A percentile compares a stretch with the other conserved stretches of the same genome.
Evolutionary conservation across 768 basidiomycete genomes (phyloP).

Genomic region (Xanthoconium stramineum): DNA sequence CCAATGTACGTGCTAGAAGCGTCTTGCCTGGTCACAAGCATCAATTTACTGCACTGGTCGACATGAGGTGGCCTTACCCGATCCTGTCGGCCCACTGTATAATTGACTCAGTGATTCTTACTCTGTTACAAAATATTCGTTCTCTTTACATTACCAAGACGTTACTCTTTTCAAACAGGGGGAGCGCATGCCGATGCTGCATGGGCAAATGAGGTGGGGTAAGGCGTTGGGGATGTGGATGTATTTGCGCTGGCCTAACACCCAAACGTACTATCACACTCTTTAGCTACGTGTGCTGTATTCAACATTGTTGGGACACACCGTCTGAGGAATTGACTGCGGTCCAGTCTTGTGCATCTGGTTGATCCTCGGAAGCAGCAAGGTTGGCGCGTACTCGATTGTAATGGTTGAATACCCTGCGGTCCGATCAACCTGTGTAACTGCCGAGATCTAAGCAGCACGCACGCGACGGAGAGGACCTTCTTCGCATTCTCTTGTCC

Average conservation of each 20-base stretch:
- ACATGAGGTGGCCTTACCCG: conserved; percentile 48
- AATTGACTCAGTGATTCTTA: conserved; percentile 3
- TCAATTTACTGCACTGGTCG: background rate
- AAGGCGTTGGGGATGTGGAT: conserved; percentile 51
- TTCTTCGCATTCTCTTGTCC: conserved; percentile 94
- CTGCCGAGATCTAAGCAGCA: conserved; percentile 18
- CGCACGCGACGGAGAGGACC: conserved; percentile 89
- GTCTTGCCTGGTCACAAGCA: conserved; percentile 66
- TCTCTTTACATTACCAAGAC: conserved; percentile 79
- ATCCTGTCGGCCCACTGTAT: conserved; percentile 78
- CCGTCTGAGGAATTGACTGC: conserved; percentile 24
- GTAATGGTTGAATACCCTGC: conserved; percentile 92
- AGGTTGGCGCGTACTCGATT: conserved; percentile 79
- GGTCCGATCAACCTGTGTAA: background rate
- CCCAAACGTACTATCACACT: conserved; percentile 33
- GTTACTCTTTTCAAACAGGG: conserved; percentile 92
- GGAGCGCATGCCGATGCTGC: conserved; percentile 41
- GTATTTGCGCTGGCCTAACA: conserved; percentile 57
- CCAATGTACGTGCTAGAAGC: conserved; percentile 85
- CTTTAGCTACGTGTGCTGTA: background rate
- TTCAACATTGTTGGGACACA: conserved; percentile 15
- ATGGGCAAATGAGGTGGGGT: conserved; percentile 35
- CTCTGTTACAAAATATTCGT: background rate
- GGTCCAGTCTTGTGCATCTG: conserved; percentile 29
- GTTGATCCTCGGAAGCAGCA: conserved; percentile 42